Conservation (phyloP, 2,329 filamentous ascomycete species). For the Phialophora expanda region DNA sequence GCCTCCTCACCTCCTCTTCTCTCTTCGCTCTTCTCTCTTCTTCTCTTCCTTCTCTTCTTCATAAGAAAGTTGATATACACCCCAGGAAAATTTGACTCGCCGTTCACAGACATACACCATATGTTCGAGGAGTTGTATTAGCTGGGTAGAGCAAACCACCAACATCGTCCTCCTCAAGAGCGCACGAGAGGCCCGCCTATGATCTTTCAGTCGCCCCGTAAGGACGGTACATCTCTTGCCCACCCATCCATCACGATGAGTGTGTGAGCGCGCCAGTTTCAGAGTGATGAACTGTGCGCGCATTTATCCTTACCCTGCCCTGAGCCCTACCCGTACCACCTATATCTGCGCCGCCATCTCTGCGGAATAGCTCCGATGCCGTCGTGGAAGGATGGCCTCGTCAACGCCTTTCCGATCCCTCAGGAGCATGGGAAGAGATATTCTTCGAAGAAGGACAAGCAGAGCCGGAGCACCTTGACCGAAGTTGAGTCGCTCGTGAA, state of each 20-base stretch:
- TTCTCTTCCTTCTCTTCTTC: constrained; percentile 46
- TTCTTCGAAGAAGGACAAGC: constrained; percentile 37
- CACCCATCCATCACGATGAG: constrained; percentile 30
- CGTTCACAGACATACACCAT: constrained; percentile 48
- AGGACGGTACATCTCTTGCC: constrained; percentile 50
- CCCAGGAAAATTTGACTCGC: constrained; percentile 66
- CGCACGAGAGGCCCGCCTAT: constrained; percentile 53
- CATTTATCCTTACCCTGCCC: constrained; percentile 6
- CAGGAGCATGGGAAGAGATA: constrained; percentile 37
- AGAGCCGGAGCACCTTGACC: constrained; percentile 17
- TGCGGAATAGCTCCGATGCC: constrained; percentile 27
- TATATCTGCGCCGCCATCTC: background rate
- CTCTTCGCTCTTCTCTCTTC: constrained; percentile 30
- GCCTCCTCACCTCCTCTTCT: constrained; percentile 31
- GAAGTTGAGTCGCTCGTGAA: constrained; percentile 20
- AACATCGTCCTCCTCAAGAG: constrained; percentile 56
- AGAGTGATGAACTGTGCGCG: constrained; percentile 18
- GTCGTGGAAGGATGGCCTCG: constrained; percentile 38
- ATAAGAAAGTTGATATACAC: constrained; percentile 60
- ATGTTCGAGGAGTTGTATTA: constrained; percentile 65
- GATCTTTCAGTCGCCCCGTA: constrained; percentile 55
- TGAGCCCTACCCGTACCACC: background rate
- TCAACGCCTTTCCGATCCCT: constrained; percentile 40
- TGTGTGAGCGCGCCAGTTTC: constrained; percentile 29
- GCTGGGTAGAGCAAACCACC: constrained; percentile 54